Evolutionary conservation across 345 rosid species (phyloP), one percentile per base, ranked within the genome.

Genomic region (Lagerstroemia speciosa): DNA sequence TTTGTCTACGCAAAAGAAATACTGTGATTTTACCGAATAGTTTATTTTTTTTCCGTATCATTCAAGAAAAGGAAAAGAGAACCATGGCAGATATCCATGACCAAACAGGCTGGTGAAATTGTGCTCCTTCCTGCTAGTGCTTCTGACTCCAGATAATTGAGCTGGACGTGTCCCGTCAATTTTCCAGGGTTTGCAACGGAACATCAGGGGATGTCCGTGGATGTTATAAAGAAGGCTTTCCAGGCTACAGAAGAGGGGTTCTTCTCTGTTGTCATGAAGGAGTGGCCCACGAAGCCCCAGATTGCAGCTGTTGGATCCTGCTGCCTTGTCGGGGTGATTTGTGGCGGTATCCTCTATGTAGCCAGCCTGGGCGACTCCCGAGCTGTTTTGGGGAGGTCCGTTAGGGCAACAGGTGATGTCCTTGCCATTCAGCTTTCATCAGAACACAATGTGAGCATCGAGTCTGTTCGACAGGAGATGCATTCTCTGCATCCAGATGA

Each of bases 401-500:
- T 93, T 77, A 87, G 72, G 79, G 97, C 86, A 32, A 93, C 97
- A 0, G 94, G 94, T 48, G 98, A 91, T 73, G 92, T 87, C 78
- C 78, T 93, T 41, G 87, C 98, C 33, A 72, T 91, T 70, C 98
- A 93, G 85, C 73, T 91, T 69, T 84, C 90, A 45, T 75, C 91
- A 10, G 98, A 93, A 78, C 98, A 93, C 76, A 93, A 93, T 70
- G 98, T 84, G 69, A 77, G 83, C 67, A 82, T 87, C 37, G 98
- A 93, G 86, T 79, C 98, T 68, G 96, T 93, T 75, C 83, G 98
- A 70, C 93, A 83, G n/a, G n/a, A n/a, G n/a, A n/a, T n/a, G n/a
- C n/a, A n/a, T n/a, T n/a, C n/a, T n/a, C n/a, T n/a, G n/a, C 98
- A 93, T 72, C 97, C 97, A 0, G 98, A 89, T 76, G 98, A 93